Conservation (phyloP, 2,329 filamentous ascomycete genomes). For the Aureobasidium namibiae region DNA sequence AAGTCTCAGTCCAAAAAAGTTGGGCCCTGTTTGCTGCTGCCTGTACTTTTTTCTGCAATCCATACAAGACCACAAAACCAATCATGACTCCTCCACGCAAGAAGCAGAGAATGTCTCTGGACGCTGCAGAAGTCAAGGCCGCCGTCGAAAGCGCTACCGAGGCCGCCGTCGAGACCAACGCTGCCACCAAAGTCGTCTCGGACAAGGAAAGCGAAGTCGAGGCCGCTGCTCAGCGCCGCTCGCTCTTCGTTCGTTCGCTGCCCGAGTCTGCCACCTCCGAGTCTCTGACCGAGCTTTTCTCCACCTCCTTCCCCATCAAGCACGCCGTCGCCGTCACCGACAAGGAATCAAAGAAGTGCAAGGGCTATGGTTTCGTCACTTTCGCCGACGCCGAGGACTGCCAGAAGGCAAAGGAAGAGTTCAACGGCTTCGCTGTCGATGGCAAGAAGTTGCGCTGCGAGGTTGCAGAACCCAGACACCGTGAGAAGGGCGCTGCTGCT, state of each 20-base stretch:
- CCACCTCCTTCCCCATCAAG: constrained; percentile 87
- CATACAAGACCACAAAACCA: background rate
- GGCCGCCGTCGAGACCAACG: constrained; percentile 13
- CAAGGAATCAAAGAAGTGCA: constrained; percentile 73
- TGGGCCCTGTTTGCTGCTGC: background rate
- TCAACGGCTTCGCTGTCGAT: constrained; percentile 69
- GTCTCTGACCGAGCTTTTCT: constrained; percentile 79
- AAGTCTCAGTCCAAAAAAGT: constrained; percentile 8
- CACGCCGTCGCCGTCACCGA: constrained; percentile 91
- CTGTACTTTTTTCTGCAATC: background rate
- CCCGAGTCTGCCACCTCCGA: constrained; percentile 73
- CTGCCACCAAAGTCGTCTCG: background rate
- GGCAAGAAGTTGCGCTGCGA: constrained; percentile 80
- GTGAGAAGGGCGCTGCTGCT: constrained; percentile 37
- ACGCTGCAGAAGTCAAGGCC: constrained; percentile 26
- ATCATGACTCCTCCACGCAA: constrained; percentile 33
- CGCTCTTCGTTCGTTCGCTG: constrained; percentile 86
- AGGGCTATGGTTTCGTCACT: constrained; percentile 94
- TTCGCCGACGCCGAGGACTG: constrained; percentile 93
- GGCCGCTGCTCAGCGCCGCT: constrained; percentile 21
- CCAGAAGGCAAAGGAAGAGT: constrained; percentile 66
- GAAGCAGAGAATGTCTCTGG: constrained; percentile 32
- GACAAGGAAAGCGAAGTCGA: constrained; percentile 9
- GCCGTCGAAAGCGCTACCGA: constrained; percentile 21
- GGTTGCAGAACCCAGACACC: constrained; percentile 75